Base-by-base conservation (phyloP, 768 basidiomycete genomes). In the Glaciozyma martinii region DNA sequence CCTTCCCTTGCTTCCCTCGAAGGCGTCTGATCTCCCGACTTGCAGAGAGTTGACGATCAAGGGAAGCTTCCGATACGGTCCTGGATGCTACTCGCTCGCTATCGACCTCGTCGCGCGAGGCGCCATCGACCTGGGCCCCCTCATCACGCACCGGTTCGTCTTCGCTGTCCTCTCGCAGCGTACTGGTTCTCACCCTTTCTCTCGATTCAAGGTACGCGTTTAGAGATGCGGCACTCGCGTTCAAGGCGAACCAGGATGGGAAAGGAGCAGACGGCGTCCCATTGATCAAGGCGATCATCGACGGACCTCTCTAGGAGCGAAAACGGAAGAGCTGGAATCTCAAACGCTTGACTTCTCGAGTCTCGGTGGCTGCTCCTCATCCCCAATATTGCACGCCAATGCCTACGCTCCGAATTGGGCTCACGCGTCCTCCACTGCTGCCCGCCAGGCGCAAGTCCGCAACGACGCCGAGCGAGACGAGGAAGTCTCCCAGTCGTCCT, bases 401-500 rank as follows among this genome's bases (percentile, higher is more conserved):
- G 1, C 69, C 69, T 21, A 70, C 63, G 55, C 66, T 70, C 15
- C 61, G 53, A 25, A 70, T 66, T 21, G 69, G 59, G 32, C 47
- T 49, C 21, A 56, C 40, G 18, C 66, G 60, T 0, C 69, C 66
- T 6, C 63, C 61, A 8, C 42, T 57, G 25, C 42, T n/a, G 18
- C 40, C 43, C n/a, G 56, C 68, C 30, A 65, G 65, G 4, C 60
- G 62, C 13, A 98, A 81, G 75, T 98, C 90, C 5, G 90, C 90
- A n/a, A 91, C 82, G 21, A 95, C 85, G 8, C 94, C 94, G 33
- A 94, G 76, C 68, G 91, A 88, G 67, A 98, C 84, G 12, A 98
- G 79, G 80, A 92, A 86, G 71, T 91, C 90, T 59, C 86, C 83
- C 72, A 98, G 76, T 27, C 93, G 85, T 19, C 93, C 91, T 78